Conservation (phyloP, 2,329 filamentous ascomycete genomes). For the Acrocalymma vagum region DNA sequence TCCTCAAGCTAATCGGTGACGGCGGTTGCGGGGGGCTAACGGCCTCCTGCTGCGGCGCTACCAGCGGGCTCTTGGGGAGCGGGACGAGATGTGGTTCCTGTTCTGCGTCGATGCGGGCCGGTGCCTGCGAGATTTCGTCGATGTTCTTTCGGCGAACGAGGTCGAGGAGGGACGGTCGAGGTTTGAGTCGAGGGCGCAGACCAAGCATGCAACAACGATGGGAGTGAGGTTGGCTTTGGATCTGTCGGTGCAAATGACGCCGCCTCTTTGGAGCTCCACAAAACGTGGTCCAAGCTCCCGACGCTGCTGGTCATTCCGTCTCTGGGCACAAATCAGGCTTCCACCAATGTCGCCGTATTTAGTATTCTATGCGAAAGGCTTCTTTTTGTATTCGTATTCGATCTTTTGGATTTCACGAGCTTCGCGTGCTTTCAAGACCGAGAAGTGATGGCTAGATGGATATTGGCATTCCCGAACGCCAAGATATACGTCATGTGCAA, state of each 20-base stretch:
- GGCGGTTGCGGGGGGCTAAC: slow-evolving; percentile 27
- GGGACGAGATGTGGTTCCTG: slow-evolving; percentile 39
- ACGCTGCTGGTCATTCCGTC: too few relatives aligned
- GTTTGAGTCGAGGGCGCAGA: slow-evolving; percentile 65
- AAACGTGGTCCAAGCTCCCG: slow-evolving; percentile 10
- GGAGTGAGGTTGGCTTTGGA: slow-evolving; percentile 18
- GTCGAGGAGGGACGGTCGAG: slow-evolving; percentile 69
- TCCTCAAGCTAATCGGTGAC: slow-evolving; percentile 31
- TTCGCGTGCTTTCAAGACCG: too few relatives aligned
- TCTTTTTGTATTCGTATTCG: too few relatives aligned
- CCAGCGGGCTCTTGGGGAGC: slow-evolving; percentile 45
- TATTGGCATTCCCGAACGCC: too few relatives aligned
- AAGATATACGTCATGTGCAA: too few relatives aligned
- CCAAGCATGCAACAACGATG: slow-evolving; percentile 61
- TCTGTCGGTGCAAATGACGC: slow-evolving; percentile 13
- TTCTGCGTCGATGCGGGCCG: slow-evolving; percentile 32
- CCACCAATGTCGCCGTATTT: too few relatives aligned
- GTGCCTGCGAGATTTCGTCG: slow-evolving; percentile 53
- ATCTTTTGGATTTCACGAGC: too few relatives aligned
- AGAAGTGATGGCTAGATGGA: too few relatives aligned
- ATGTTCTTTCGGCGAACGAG: slow-evolving; percentile 63
- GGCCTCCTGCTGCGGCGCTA: slow-evolving; percentile 38
- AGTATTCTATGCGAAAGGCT: too few relatives aligned
- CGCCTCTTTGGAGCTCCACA: slow-evolving; percentile 10
- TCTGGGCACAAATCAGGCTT: too few relatives aligned